Conservation (phyloP, 1,284 basidiomycete species). For the Cryptococcus sp. region DNA sequence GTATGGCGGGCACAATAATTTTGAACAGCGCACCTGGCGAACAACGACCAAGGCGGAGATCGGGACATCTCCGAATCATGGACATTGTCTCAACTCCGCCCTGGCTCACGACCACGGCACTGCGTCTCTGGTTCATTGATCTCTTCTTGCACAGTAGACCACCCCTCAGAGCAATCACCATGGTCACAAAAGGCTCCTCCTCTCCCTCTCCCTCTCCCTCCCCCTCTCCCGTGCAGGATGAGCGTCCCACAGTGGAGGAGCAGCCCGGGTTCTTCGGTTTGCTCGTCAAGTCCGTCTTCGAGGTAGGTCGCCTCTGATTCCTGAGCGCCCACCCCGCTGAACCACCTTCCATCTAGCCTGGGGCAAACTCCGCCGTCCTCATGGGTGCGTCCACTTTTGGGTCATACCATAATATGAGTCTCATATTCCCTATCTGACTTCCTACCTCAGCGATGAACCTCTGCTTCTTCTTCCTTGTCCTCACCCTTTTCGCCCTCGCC, state of each 20-base stretch:
- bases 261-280: conserved; percentile 36
- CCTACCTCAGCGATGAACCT: conserved; percentile 45
- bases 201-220: neutral
- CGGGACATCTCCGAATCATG: neutral
- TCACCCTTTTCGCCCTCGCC: conserved; percentile 42
- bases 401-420: neutral
- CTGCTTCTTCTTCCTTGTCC: conserved; percentile 45
- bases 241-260: neutral
- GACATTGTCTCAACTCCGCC: neutral
- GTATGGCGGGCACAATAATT: neutral
- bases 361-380: conserved; percentile 42
- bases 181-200: neutral
- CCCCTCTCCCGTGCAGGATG: too few relatives aligned
- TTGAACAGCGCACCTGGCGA: too few relatives aligned
- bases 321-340: neutral
- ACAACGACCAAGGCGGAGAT: too few relatives aligned
- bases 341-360: conserved; percentile 28
- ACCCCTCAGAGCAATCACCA: neutral
- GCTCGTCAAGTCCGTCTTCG: conserved; percentile 43
- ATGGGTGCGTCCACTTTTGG: conserved; percentile 38
- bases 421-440: neutral
- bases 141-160: neutral
- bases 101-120: neutral
- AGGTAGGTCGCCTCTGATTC: conserved; percentile 34
- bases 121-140: neutral